Base-by-base conservation (phyloP, 768 basidiomycete species). In the Lentinus tigrinus region DNA sequence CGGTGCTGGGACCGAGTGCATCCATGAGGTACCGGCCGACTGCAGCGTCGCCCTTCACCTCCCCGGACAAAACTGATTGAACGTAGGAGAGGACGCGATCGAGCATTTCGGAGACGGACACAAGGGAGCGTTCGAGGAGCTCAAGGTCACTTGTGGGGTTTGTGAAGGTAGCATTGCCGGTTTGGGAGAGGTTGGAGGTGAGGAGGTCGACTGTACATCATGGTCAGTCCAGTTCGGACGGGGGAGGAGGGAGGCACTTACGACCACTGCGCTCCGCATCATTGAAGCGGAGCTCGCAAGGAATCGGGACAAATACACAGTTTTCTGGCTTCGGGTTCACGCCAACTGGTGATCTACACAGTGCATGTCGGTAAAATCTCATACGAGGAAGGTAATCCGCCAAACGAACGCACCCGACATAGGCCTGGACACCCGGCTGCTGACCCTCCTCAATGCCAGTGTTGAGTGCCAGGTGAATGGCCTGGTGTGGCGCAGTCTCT, bases 11-110 rank as follows among this genome's bases (percentile, higher is more conserved):
- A 46, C 79, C 79, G 52, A 93, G 79, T 11, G 92, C 91, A 66
- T 94, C 89, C 84, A 97, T 89, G 51, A 98, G 80, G 69, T 95
- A 95, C 55, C 93, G 81, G 17, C 96, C 96, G 34, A 98, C 82
- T 4, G 91, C 87, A 24, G 88, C 81, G 73, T 97, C 91, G 9
- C 92, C 89, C 55, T 87, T 77, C 28, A 79, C 78, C 64, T 91
- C 84, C n/a, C 93, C 94, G 0, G 84, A 76, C 36, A 93, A 78
- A 24, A 95, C 93, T 3, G 80, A 81, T 26, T 85, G 85, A 2
- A 98, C 95, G 70, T 98, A 97, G 4, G 81, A 73, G 44, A 96
- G 81, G 19, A 95, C 91, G 37, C 89, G 85, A 72, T 93, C 87
- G 57, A 98, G 83, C 84, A 95, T 91, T 26, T 78, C 72, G 27